A percentile compares a stretch with the other conserved stretches of the same genome.
These are phyloP conservation scores for Clarireedia hainanense DNA, from an alignment of 2,329 filamentous ascomycete genomes.

Conservation along the genomic window DNA sequence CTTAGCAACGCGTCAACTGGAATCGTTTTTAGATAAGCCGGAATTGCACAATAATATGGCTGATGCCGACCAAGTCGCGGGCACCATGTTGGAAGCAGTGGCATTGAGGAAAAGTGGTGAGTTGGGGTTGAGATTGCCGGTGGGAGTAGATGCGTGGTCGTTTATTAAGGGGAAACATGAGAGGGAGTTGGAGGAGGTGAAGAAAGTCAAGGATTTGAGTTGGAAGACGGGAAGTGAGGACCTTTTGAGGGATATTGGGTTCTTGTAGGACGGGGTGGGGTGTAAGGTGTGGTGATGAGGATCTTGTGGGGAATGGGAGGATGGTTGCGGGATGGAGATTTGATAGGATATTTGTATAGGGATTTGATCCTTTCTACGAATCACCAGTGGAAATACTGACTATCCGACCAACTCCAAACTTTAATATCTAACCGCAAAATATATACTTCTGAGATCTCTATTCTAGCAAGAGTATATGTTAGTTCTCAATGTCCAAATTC, in stretches of 20 bases:
- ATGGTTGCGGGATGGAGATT: no score
- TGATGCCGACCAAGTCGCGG: constrained; percentile 11
- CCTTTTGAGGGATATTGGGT: not conserved
- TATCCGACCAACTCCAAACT: no score
- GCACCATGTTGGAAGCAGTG: constrained; percentile 10
- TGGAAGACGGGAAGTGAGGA: not conserved
- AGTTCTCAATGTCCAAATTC: no score
- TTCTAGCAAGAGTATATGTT: no score
- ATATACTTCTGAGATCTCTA: no score
- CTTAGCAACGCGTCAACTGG: constrained; percentile 23
- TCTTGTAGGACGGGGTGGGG: not conserved
- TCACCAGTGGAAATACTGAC: no score
- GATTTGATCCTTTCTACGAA: no score
- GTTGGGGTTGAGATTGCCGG: constrained; percentile 18
- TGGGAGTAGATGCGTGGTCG: constrained; percentile 15
- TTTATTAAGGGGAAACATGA: constrained; percentile 15
- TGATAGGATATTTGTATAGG: no score
- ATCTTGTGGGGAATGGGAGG: no score
- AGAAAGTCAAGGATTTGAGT: not conserved
- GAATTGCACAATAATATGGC: not conserved
- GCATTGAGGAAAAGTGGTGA: not conserved
- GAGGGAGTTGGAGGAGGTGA: not conserved
- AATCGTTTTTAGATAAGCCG: constrained; percentile 1
- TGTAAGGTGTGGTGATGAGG: no score
- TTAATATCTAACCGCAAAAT: no score